These are phyloP conservation scores for Penicillium cataractarum DNA, from an alignment of 495 filamentous ascomycete species.

Conservation along the genomic window DNA sequence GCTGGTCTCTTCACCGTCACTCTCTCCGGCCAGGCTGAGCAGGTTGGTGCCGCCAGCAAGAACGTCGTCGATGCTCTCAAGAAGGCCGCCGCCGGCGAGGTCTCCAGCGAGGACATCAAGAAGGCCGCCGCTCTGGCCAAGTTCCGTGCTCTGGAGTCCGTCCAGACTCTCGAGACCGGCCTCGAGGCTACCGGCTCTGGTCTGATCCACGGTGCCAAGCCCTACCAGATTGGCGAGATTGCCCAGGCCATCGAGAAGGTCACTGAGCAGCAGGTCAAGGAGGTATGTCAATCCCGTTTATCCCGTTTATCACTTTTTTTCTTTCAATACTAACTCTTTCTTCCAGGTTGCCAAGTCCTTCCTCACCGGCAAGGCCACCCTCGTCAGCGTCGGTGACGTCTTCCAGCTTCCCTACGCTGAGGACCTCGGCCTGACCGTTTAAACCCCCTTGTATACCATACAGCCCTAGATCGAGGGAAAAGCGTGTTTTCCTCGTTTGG, in stretches of 20 bases:
- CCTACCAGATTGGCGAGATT: slow-evolving; percentile 83
- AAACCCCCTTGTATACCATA: slow-evolving; percentile 55
- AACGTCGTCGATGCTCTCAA: slow-evolving; percentile 76
- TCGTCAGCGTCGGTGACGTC: slow-evolving; percentile 79
- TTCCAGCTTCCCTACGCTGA: slow-evolving; percentile 87
- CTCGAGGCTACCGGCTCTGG: slow-evolving; percentile 74
- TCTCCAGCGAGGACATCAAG: slow-evolving; percentile 80
- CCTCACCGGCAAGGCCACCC: slow-evolving; percentile 83
- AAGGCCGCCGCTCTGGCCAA: slow-evolving; percentile 93
- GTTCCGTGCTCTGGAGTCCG: slow-evolving; percentile 86
- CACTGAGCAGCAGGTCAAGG: slow-evolving; percentile 80
- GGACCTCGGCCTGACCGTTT: slow-evolving; percentile 92
- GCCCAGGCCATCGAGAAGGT: slow-evolving; percentile 80
- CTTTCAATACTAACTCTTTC: slow-evolving; percentile 21
- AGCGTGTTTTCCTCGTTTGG: slow-evolving; percentile 38
- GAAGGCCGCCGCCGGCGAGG: slow-evolving; percentile 71
- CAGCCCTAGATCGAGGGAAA: slow-evolving; percentile 47
- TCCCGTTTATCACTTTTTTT: slow-evolving; percentile 1
- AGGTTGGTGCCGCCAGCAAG: slow-evolving; percentile 65
- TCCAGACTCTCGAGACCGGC: slow-evolving; percentile 69
- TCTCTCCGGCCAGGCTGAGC: slow-evolving; percentile 70
- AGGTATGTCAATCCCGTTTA: slow-evolving; percentile 60
- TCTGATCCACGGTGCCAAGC: slow-evolving; percentile 76
- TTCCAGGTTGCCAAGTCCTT: slow-evolving; percentile 78
- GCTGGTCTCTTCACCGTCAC: slow-evolving; percentile 85